A percentile compares a stretch with the other conserved stretches of the same genome.
Conservation (phyloP, 2,329 filamentous ascomycete genomes). For the Fusarium sp. region DNA sequence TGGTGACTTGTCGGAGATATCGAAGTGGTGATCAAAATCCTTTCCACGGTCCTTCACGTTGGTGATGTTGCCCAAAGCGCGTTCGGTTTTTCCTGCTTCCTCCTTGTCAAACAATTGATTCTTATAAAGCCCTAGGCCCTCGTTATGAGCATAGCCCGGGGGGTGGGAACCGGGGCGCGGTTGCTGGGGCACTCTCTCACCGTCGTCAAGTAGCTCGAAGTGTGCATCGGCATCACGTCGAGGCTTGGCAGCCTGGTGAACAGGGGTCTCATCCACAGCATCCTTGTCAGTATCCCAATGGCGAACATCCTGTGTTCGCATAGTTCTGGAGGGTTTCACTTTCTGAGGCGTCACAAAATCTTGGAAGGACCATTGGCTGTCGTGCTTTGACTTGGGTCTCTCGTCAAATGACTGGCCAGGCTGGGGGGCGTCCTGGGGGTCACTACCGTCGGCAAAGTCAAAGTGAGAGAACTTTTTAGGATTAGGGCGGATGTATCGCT, state of each 20-base stretch:
- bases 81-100: slow-evolving; percentile 57
- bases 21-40: slow-evolving; percentile 83
- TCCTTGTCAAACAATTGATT: slow-evolving; percentile 78
- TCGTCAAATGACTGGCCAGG: slow-evolving; percentile 58
- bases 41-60: slow-evolving; percentile 81
- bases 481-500: slow-evolving; percentile 72
- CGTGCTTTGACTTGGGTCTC: slow-evolving; percentile 71
- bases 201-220: slow-evolving; percentile 86
- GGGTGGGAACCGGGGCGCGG: slow-evolving; percentile 60
- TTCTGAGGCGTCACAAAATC: slow-evolving; percentile 90
- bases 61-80: slow-evolving; percentile 74
- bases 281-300: slow-evolving; percentile 82
- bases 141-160: slow-evolving; percentile 72
- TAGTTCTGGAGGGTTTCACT: slow-evolving; percentile 68
- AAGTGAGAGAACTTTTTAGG: slow-evolving; percentile 89
- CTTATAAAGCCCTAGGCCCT: slow-evolving; percentile 78
- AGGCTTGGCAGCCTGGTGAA: slow-evolving; percentile 72
- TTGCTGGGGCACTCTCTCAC: slow-evolving; percentile 66
- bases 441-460: slow-evolving; percentile 78
- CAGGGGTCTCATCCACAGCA: slow-evolving; percentile 65
- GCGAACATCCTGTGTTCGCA: slow-evolving; percentile 76
- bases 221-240: slow-evolving; percentile 85
- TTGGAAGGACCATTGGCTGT: slow-evolving; percentile 86
- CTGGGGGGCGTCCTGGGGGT: slow-evolving; percentile 62
- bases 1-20: slow-evolving; percentile 77